These are phyloP conservation scores for Epichloe gansuensis DNA, from an alignment of 2,329 filamentous ascomycete species.

Conservation along the genomic window DNA sequence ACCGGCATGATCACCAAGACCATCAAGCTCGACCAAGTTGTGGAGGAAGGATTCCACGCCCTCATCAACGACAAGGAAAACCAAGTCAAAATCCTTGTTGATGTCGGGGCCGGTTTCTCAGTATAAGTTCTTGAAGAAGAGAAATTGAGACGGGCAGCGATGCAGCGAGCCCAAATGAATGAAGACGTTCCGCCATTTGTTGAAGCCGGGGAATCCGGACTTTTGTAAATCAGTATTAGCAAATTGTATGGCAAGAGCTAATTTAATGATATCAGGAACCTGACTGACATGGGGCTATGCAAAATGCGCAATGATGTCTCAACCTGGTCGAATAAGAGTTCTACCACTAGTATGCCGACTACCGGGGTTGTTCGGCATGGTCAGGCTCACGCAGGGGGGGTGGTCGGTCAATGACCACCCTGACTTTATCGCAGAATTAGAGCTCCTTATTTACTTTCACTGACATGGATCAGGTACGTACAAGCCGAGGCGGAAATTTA, in stretches of 20 bases:
- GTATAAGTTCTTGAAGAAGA: not conserved
- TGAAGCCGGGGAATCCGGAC: not conserved
- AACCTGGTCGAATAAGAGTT: too few relatives aligned
- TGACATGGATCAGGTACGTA: too few relatives aligned
- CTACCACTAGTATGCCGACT: too few relatives aligned
- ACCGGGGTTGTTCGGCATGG: too few relatives aligned
- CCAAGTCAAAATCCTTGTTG: slow-evolving; percentile 51
- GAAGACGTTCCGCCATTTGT: not conserved
- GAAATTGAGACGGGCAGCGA: not conserved
- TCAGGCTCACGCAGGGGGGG: too few relatives aligned
- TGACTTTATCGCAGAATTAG: too few relatives aligned
- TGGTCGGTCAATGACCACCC: too few relatives aligned
- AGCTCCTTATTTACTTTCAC: too few relatives aligned
- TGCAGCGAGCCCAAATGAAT: not conserved
- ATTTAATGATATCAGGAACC: not conserved
- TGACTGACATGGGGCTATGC: too few relatives aligned
- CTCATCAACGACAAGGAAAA: slow-evolving; percentile 47
- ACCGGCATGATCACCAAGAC: slow-evolving; percentile 48
- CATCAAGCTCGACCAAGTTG: slow-evolving; percentile 41
- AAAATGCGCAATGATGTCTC: too few relatives aligned
- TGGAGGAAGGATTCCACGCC: slow-evolving; percentile 44
- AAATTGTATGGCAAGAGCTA: not conserved
- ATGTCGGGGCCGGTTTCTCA: slow-evolving; percentile 16
- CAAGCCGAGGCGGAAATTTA: too few relatives aligned
- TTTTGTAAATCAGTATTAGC: not conserved